Evolutionary conservation across 2,329 filamentous ascomycete genomes (phyloP).

Genomic region (Hypoxylon sp.): DNA sequence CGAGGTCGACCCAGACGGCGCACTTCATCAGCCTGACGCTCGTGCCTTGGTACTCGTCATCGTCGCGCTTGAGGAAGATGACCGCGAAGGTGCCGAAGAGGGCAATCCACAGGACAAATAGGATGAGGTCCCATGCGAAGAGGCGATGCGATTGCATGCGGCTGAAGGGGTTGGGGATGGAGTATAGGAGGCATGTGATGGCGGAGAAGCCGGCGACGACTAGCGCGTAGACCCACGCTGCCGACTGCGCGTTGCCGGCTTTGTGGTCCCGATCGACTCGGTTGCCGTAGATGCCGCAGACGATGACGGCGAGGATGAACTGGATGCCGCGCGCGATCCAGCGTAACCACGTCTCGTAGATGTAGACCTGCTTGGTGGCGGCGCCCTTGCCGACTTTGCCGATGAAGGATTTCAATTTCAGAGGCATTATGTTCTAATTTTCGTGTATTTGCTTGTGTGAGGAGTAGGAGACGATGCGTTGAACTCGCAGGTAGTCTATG

Average conservation of each 20-base stretch:
- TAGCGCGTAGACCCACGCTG: conserved; percentile 75
- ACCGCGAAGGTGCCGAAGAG: conserved; percentile 79
- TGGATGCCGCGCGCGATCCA: conserved; percentile 73
- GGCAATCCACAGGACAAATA: conserved; percentile 69
- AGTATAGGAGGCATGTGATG: conserved; percentile 61
- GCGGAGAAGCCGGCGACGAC: conserved; percentile 67
- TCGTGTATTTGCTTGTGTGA: background rate
- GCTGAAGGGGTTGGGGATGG: conserved; percentile 52
- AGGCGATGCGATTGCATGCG: conserved; percentile 55
- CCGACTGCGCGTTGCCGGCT: conserved; percentile 56
- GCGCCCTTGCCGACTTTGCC: conserved; percentile 55
- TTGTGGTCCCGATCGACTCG: conserved; percentile 64
- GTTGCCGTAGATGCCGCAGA: conserved; percentile 75
- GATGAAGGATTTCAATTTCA: conserved; percentile 45
- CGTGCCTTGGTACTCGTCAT: conserved; percentile 61
- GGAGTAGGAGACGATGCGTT: background rate
- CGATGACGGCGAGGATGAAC: conserved; percentile 75
- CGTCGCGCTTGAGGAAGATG: conserved; percentile 73
- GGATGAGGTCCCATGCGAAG: conserved; percentile 59
- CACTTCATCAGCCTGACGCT: conserved; percentile 70
- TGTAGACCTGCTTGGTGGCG: conserved; percentile 60
- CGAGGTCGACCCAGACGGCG: conserved; percentile 78
- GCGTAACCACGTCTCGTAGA: conserved; percentile 62
- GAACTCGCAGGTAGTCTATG: background rate
- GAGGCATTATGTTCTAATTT: conserved; percentile 34